Base-by-base conservation (phyloP, 345 rosid species). In the Tarenaya hassleriana region DNA sequence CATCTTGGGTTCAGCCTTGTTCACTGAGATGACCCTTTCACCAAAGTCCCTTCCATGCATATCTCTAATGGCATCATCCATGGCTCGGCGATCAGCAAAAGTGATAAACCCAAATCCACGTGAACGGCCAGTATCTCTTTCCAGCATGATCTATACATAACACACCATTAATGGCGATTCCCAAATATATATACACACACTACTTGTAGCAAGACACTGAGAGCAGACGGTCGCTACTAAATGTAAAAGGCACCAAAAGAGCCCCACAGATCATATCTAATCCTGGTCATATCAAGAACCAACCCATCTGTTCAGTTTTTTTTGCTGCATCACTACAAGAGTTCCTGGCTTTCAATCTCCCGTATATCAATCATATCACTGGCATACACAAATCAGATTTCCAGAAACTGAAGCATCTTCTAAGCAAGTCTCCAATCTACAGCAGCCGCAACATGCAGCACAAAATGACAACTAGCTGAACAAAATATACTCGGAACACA, bases 81-180 rank as follows among this genome's bases (percentile, higher is more conserved):
- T 88, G 50, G 88, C 90, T 17, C 94, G 81, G 4, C 80, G 97
- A 72, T 94, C 97, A 7, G 95, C 58, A 69, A 70, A 94, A 8
- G 99, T 94, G 40, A 94, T 80, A 67, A 94, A 94, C 50, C 99
- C 99, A 59, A 94, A 94, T 50, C 99, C 99, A 38, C 94, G 94
- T 35, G 97, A 82, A 52, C 99, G 92, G 18, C 94, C 94, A 1
- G 89, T 81, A 55, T 88, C 95, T 72, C 94, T 88, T 72, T 88
- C 99, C 84, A 86, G 41, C 95, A 94, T 88, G 58, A 94, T 80
- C 99, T 88, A 61, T 72, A 77, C 35, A 71, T 47, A 76, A 43
- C 41, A 72, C 47, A 74, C 68, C 60, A 58, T 34, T 56, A 61
- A 70, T 69, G 52, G 60, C 63, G 66, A 75, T 47, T 60, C 47